These are phyloP conservation scores for Aureobasidium subglaciale DNA, from an alignment of 2,329 filamentous ascomycete species.

Conservation along the genomic window DNA sequence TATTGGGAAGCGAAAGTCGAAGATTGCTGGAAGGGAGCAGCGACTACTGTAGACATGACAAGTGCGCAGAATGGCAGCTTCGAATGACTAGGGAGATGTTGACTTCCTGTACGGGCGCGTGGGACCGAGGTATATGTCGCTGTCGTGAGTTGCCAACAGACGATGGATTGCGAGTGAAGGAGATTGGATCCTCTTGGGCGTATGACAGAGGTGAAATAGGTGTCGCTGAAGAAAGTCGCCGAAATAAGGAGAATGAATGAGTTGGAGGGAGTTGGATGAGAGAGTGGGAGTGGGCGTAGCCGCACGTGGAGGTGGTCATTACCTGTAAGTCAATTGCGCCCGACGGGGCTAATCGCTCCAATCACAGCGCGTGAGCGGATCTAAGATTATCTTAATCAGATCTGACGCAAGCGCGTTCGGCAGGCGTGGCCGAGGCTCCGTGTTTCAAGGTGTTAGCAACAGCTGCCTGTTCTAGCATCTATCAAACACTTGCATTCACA, in stretches of 20 bases:
- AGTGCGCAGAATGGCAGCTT: background rate
- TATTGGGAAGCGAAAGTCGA: background rate
- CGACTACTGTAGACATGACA: conserved; percentile 15
- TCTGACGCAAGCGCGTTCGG: background rate
- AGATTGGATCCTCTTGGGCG: too few relatives aligned
- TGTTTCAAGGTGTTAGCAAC: background rate
- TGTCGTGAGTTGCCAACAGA: background rate
- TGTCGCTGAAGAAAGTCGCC: background rate
- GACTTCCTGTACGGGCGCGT: background rate
- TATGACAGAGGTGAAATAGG: background rate
- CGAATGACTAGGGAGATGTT: background rate
- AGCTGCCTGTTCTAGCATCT: background rate
- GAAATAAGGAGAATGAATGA: conserved; percentile 1
- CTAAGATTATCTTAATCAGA: conserved; percentile 3
- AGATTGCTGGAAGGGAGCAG: conserved; percentile 11
- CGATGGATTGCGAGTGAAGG: background rate
- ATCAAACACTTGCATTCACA: conserved; percentile 12
- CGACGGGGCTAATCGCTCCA: background rate
- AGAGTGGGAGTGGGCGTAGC: background rate
- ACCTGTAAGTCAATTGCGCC: conserved; percentile 2
- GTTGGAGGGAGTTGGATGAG: background rate
- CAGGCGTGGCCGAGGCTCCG: background rate
- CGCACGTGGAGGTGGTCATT: conserved; percentile 4
- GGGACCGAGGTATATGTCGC: background rate
- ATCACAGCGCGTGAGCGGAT: background rate